Base-by-base conservation (phyloP, 1,139 yeast species). In the Scheffersomyces quercinus region DNA sequence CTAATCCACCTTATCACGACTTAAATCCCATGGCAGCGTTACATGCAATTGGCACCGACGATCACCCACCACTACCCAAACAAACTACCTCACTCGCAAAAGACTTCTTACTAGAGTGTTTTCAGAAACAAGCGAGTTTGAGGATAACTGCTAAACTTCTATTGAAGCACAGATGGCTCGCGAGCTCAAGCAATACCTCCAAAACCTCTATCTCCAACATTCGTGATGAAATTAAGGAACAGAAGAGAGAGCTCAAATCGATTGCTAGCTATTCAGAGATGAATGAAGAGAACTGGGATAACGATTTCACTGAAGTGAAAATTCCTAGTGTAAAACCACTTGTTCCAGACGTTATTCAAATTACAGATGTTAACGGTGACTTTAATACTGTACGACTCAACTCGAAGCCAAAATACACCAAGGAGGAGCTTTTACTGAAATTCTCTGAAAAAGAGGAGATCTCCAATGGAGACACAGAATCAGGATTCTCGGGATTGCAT, bases 11-110 rank as follows among this genome's bases (percentile, higher is more conserved):
- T 0, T 89, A 88, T 55, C 85, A 86, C 50, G 85, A 88, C 40
- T 68, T 86, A 44, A 83, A 85, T 46, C 88, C 90, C 24, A 86
- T 90, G 83, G 88, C 95, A 0, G 91, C 97, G 0, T 74, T 93
- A 51, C 96, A 88, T 68, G 96, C 97, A 0, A 89, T 91, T 43
- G 97, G 95, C 2, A 83, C 89, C 13, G 96, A 90, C 47, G 85
- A 82, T 8, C 82, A 81, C 51, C 93, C 95, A 2, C 89, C 91
- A 0, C 65, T 88, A 15, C 97, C 98, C 0, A 75, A 72, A 35
- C 77, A 70, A 31, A 67, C 81, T 6, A 75, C 88, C 2, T 70
- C 75, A 1, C 55, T 62, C 32, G 83, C 79, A 4, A 72, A 75
- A 42, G 90, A 86, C 52, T 88, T 93, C 54, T 65, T 90, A 12